Evolutionary conservation across 495 filamentous ascomycete genomes (phyloP).

Genomic region (Penicillium longicatenatum): DNA sequence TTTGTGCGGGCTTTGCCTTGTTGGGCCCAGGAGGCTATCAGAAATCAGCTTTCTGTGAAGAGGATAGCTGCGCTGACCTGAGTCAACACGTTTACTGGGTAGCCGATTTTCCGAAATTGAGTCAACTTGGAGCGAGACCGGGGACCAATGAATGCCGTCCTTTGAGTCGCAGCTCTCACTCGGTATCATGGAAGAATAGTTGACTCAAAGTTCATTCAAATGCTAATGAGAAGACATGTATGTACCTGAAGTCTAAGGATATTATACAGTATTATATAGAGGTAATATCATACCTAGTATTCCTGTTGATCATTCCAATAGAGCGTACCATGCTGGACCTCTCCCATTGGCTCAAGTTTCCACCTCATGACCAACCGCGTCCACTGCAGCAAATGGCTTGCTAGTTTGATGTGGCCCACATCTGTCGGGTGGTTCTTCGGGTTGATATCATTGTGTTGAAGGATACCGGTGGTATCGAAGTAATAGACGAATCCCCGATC

Average conservation of each 20-base stretch:
- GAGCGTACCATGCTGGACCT: conserved; percentile 63
- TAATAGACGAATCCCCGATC: conserved; percentile 62
- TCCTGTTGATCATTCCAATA: conserved; percentile 61
- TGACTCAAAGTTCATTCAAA: no score
- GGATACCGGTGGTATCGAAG: conserved; percentile 66
- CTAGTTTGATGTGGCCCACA: conserved; percentile 67
- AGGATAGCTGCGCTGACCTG: not conserved
- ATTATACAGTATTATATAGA: not conserved
- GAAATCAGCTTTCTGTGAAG: not conserved
- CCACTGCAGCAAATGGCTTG: conserved; percentile 65
- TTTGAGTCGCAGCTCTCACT: no score
- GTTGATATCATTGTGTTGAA: conserved; percentile 70
- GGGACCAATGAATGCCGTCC: no score
- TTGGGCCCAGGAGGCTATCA: not conserved
- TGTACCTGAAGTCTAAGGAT: not conserved
- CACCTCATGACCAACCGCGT: conserved; percentile 56
- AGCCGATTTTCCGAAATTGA: no score
- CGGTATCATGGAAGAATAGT: no score
- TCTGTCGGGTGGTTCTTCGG: conserved; percentile 67
- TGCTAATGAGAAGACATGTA: not conserved
- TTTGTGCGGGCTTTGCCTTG: not conserved
- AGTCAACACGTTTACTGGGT: not conserved
- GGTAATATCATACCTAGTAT: conserved; percentile 33
- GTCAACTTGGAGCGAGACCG: no score
- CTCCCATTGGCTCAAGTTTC: conserved; percentile 61